Percentiles rank a stretch among this genome's conserved stretches.
Conservation (phyloP, 495 filamentous ascomycete genomes). For the Penicillium canescens region DNA sequence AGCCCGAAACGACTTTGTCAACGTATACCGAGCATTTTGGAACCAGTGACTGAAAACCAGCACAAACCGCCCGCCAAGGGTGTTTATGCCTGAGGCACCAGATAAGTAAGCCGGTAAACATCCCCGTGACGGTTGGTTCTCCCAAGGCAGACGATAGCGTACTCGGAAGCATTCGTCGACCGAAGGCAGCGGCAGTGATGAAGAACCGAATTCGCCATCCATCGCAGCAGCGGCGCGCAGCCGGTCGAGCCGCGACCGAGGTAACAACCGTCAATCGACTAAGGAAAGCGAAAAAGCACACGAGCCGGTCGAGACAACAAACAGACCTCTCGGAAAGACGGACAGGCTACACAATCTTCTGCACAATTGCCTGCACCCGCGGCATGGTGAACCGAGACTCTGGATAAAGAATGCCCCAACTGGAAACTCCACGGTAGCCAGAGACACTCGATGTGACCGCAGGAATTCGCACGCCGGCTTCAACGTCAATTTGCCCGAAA, state of each 20-base stretch:
- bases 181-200: conserved; percentile 25
- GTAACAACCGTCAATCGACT: conserved; percentile 12
- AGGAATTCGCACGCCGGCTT: conserved; percentile 26
- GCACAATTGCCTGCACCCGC: conserved; percentile 27
- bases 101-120: too few species aligned
- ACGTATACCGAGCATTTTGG: too few species aligned
- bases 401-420: conserved; percentile 30
- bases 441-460: conserved; percentile 16
- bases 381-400: conserved; percentile 23
- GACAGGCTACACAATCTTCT: conserved; percentile 19
- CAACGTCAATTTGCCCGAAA: conserved; percentile 23
- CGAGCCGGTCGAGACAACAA: conserved; percentile 10
- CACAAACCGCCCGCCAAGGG: too few species aligned
- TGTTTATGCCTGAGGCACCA: too few species aligned
- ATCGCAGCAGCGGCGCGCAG: conserved; percentile 21
- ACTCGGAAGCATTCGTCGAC: conserved; percentile 18
- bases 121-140: too few species aligned
- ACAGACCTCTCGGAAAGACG: conserved; percentile 15
- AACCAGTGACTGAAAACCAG: too few species aligned
- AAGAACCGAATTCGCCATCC: conserved; percentile 22
- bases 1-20: too few species aligned
- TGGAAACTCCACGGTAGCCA: conserved; percentile 16
- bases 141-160: too few species aligned
- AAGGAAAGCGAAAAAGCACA: conserved; percentile 14
- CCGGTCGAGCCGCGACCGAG: conserved; percentile 11